Evolutionary conservation across 805 yeast species (phyloP).

Genomic region (Kodamaea lidongshanica): DNA sequence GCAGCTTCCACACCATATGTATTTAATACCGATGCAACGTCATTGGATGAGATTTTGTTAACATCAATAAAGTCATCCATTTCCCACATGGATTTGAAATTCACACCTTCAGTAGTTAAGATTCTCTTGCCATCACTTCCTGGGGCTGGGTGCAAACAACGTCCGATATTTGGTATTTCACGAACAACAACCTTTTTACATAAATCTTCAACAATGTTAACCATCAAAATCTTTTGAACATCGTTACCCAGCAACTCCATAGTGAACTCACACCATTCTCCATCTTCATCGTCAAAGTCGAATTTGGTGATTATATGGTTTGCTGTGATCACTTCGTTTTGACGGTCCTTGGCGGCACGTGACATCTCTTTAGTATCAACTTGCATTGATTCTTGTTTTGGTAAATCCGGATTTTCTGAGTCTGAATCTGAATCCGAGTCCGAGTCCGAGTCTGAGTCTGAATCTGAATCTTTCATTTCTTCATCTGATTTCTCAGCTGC

Average conservation of each 20-base stretch:
- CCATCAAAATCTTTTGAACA: constrained; percentile 92
- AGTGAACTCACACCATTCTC: constrained; percentile 90
- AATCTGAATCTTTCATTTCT: constrained; percentile 30
- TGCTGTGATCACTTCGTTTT: constrained; percentile 68
- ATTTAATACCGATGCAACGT: constrained; percentile 79
- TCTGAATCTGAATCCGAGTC: constrained; percentile 32
- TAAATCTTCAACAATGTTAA: constrained; percentile 87
- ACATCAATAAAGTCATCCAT: constrained; percentile 90
- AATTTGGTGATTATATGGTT: constrained; percentile 72
- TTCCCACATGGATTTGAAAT: constrained; percentile 97
- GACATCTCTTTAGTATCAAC: constrained; percentile 31
- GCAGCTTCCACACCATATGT: constrained; percentile 99
- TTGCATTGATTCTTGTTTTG: constrained; percentile 2
- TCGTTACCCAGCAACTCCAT: constrained; percentile 70
- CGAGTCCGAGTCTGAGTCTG: constrained; percentile 27
- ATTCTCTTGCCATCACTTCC: constrained; percentile 59
- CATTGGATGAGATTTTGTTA: constrained; percentile 85
- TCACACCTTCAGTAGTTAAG: constrained; percentile 95
- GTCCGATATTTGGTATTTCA: constrained; percentile 84
- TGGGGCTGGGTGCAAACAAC: constrained; percentile 79
- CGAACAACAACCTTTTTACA: constrained; percentile 89
- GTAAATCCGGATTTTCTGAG: constrained; percentile 20
- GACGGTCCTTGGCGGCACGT: constrained; percentile 73
- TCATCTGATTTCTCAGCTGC: constrained; percentile 75
- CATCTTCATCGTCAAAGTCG: constrained; percentile 82